phyloP scores from a whole-genome alignment of 305 asterid species.

The Solanum hybrid region DNA sequence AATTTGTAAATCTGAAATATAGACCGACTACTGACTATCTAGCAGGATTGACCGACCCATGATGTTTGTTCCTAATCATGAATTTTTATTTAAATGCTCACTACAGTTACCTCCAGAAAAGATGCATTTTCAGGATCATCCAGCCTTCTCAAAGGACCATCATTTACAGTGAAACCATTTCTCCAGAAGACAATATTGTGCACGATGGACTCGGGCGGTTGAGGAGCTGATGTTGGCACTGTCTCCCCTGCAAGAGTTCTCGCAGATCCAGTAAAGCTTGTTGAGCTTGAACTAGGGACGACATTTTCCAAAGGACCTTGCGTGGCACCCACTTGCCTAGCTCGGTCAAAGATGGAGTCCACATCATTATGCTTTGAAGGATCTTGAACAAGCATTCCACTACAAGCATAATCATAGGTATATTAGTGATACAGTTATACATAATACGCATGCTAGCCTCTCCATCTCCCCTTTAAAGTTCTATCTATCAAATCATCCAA shows the following conservation, averaged over 20 bases:
- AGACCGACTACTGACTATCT: not conserved
- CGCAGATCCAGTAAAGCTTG: constrained; percentile 74
- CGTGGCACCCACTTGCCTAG: constrained; percentile 66
- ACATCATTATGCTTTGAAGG: constrained; percentile 69
- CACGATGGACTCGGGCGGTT: constrained; percentile 61
- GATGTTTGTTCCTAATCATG: not conserved
- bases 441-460: not conserved
- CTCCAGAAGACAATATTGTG: constrained; percentile 94
- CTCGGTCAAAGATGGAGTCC: constrained; percentile 82
- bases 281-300: constrained; percentile 70
- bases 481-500: not conserved
- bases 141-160: constrained; percentile 86
- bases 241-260: constrained; percentile 67
- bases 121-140: constrained; percentile 83
- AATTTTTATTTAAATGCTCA: not conserved
- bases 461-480: not conserved
- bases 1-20: not conserved
- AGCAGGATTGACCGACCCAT: not conserved
- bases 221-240: constrained; percentile 48
- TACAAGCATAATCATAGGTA: constrained; percentile 19
- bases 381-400: constrained; percentile 94
- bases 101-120: constrained; percentile 58
- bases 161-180: constrained; percentile 84
- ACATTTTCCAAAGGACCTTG: constrained; percentile 51
- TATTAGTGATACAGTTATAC: constrained; percentile 5